A percentile compares a stretch with the other conserved stretches of the same genome.
Conservation (phyloP, 2,329 filamentous ascomycete genomes). For the Fusarium veterinarium region DNA sequence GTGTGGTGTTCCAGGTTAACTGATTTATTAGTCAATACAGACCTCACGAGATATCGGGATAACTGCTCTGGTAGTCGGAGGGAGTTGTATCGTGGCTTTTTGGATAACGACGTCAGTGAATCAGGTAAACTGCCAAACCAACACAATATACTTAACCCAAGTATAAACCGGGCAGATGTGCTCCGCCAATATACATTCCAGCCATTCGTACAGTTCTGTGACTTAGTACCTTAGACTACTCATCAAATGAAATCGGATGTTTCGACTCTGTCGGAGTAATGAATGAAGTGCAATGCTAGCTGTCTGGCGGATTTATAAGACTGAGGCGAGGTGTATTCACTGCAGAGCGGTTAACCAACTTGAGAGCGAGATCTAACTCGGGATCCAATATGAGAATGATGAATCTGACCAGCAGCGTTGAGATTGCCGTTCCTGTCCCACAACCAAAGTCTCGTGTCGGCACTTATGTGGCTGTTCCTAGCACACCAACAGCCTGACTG, state of each 20-base stretch:
- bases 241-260: not conserved
- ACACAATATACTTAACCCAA: not conserved
- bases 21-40: not conserved
- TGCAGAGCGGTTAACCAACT: not conserved
- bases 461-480: conserved; percentile 33
- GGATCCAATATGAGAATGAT: not conserved
- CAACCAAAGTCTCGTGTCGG: conserved; percentile 27
- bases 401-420: not conserved
- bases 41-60: not conserved
- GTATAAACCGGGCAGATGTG: not conserved
- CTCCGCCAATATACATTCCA: conserved; percentile 4
- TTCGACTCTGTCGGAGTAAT: not conserved
- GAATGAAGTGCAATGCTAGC: not conserved
- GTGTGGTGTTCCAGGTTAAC: not conserved
- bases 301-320: not conserved
- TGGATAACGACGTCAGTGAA: not conserved
- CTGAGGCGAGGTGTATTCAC: not conserved
- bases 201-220: not conserved
- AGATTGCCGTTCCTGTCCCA: conserved; percentile 17
- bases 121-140: not conserved
- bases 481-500: conserved; percentile 12
- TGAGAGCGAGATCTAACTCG: not conserved
- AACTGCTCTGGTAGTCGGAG: too few relatives aligned
- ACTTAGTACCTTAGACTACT: not conserved
- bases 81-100: not conserved